Conservation (phyloP, 2,329 filamentous ascomycete genomes). For the Hypoxylon sp. region DNA sequence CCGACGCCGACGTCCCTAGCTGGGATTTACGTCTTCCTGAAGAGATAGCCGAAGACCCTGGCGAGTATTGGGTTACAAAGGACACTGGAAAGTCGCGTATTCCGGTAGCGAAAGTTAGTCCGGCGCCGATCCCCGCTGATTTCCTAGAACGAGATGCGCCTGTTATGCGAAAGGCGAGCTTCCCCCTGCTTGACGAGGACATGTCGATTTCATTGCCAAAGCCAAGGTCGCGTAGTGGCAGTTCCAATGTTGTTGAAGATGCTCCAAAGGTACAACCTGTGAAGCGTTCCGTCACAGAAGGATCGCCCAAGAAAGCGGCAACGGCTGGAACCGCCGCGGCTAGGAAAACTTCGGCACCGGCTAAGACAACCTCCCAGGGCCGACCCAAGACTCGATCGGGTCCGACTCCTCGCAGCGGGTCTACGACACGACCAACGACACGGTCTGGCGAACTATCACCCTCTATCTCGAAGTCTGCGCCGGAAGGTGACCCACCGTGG, state of each 20-base stretch:
- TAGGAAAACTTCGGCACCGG: conserved; percentile 63
- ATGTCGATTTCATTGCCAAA: conserved; percentile 72
- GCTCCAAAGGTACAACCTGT: conserved; percentile 51
- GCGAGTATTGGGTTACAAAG: conserved; percentile 67
- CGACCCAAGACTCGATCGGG: conserved; percentile 76
- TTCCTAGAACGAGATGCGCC: conserved; percentile 82
- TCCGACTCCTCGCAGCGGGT: conserved; percentile 63
- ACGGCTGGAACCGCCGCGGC: conserved; percentile 35
- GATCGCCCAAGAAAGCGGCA: conserved; percentile 68
- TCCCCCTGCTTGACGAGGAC: conserved; percentile 68
- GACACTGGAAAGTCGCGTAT: conserved; percentile 81
- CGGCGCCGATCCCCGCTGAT: conserved; percentile 79
- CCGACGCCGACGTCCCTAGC: conserved; percentile 61
- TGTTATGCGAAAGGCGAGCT: conserved; percentile 72
- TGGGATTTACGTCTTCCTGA: conserved; percentile 85
- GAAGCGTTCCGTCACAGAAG: conserved; percentile 64
- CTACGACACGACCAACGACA: conserved; percentile 72
- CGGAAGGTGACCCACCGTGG: conserved; percentile 97
- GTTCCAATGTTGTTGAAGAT: conserved; percentile 71
- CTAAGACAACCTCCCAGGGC: conserved; percentile 61
- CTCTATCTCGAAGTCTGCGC: conserved; percentile 66
- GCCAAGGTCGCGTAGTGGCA: conserved; percentile 79
- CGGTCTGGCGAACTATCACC: conserved; percentile 70
- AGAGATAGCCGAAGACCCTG: conserved; percentile 77
- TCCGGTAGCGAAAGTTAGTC: conserved; percentile 85